These are phyloP conservation scores for Rhodamnia rubescens DNA, from an alignment of 345 rosid genomes.

Conservation along the genomic window DNA sequence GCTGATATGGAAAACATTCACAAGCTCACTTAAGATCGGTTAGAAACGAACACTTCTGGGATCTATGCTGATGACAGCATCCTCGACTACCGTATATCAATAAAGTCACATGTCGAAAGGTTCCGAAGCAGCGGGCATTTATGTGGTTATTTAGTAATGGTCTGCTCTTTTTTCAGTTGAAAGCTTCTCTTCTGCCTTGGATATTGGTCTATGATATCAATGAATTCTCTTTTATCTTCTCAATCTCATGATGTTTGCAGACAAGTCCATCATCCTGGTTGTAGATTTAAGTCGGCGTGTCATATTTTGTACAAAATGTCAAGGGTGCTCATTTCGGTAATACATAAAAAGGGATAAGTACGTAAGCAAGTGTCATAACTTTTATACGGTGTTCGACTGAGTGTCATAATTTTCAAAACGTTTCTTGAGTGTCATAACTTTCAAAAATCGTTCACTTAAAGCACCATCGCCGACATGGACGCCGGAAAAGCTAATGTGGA, in stretches of 20 bases:
- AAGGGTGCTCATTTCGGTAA: background rate
- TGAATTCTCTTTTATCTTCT: background rate
- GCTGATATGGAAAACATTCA: slow-evolving; percentile 77
- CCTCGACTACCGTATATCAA: background rate
- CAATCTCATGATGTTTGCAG: background rate
- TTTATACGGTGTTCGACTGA: too few relatives aligned
- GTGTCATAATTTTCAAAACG: too few relatives aligned
- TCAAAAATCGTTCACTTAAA: too few relatives aligned
- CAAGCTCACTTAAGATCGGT: slow-evolving; percentile 27
- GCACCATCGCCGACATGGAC: too few relatives aligned
- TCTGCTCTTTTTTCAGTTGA: background rate
- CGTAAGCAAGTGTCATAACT: too few relatives aligned
- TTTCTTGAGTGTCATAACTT: too few relatives aligned
- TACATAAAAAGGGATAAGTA: too few relatives aligned
- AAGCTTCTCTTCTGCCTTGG: background rate
- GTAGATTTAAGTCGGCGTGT: background rate
- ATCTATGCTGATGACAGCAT: background rate
- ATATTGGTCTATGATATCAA: background rate
- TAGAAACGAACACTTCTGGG: background rate
- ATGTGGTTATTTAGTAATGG: background rate
- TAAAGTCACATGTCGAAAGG: background rate
- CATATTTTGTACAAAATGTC: background rate
- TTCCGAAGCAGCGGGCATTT: background rate
- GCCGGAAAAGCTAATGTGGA: too few relatives aligned
- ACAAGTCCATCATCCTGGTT: background rate